phyloP scores from a whole-genome alignment of 1,284 basidiomycete species.

The Entoloma clypeatum region DNA sequence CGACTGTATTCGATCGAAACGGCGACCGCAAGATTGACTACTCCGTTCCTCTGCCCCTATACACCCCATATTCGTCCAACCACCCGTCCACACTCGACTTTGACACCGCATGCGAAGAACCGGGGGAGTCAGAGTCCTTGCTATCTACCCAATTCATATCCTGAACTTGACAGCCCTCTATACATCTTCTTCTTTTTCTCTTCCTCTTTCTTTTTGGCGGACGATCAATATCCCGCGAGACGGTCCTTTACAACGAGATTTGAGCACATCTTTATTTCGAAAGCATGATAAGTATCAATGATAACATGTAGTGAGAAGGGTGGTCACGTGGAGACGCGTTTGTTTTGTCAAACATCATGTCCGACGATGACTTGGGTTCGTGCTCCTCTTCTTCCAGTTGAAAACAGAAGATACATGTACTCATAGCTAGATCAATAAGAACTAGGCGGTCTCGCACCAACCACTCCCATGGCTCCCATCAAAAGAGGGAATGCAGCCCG shows the following conservation, averaged over 20 bases:
- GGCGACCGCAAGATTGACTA: conserved; percentile 69
- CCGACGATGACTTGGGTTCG: conserved; percentile 25
- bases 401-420: background rate
- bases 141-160: background rate
- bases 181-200: background rate
- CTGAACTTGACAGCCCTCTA: background rate
- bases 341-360: conserved; percentile 21
- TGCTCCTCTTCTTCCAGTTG: conserved; percentile 2
- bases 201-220: background rate
- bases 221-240: too few species aligned
- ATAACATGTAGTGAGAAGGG: too few species aligned
- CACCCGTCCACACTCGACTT: conserved; percentile 8
- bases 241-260: too few species aligned
- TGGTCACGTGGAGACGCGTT: conserved; percentile 21
- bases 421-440: background rate
- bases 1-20: conserved; percentile 72
- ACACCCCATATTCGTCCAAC: conserved; percentile 34
- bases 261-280: too few species aligned
- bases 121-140: conserved; percentile 6
- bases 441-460: conserved; percentile 23
- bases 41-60: conserved; percentile 61
- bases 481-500: conserved; percentile 9
- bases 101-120: conserved; percentile 6
- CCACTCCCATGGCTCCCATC: conserved; percentile 17
- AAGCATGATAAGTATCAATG: too few species aligned